Conservation (phyloP, 2,329 filamentous ascomycete species). For the Seiridium cupressi region DNA sequence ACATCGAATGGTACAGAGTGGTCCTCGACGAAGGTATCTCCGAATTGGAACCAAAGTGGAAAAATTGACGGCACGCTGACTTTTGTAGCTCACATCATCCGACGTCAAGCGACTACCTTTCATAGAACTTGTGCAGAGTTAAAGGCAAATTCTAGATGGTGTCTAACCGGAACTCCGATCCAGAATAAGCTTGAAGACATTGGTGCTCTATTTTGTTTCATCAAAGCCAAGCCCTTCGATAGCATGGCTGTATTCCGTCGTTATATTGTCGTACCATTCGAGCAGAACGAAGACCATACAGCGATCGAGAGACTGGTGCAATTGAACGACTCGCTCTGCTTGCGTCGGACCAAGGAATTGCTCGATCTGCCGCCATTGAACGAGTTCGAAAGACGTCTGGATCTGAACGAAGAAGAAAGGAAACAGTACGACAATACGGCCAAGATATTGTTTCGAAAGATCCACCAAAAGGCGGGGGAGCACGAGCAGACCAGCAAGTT, state of each 20-base stretch:
- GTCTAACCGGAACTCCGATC: conserved; percentile 51
- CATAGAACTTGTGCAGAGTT: conserved; percentile 41
- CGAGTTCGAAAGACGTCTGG: conserved; percentile 21
- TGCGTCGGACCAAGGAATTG: conserved; percentile 39
- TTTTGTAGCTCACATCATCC: conserved; percentile 48
- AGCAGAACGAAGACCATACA: conserved; percentile 16
- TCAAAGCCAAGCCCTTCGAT: conserved; percentile 40
- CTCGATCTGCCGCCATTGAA: conserved; percentile 32
- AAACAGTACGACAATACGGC: conserved; percentile 33
- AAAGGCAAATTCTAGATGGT: conserved; percentile 46
- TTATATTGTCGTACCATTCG: conserved; percentile 40
- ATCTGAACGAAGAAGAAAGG: conserved; percentile 28
- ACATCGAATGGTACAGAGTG: conserved; percentile 38
- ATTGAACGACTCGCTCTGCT: conserved; percentile 35
- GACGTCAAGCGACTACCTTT: conserved; percentile 42
- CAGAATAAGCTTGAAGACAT: conserved; percentile 53
- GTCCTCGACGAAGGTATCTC: conserved; percentile 43
- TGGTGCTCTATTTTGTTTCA: conserved; percentile 47
- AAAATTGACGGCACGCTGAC: conserved; percentile 12
- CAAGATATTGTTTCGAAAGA: conserved; percentile 33
- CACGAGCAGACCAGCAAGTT: conserved; percentile 34
- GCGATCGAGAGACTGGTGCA: conserved; percentile 28
- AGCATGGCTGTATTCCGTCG: conserved; percentile 38
- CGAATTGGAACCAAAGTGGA: too few relatives aligned
- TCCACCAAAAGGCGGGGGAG: conserved; percentile 34